phyloP scores from a whole-genome alignment of 306 rosid species.

The Fragaria nilgerrensis region DNA sequence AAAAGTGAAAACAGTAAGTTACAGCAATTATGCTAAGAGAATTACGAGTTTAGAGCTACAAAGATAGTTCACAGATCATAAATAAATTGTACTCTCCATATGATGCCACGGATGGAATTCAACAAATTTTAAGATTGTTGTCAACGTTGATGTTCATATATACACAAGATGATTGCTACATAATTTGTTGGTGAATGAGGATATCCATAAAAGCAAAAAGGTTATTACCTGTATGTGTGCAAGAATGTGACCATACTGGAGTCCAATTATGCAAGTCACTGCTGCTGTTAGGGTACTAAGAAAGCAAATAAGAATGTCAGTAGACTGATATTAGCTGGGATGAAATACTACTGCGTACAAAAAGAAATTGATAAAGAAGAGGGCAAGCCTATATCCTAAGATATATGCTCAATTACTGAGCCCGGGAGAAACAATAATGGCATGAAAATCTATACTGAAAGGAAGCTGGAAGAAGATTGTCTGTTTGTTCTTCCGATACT shows the following conservation, averaged over 20 bases:
- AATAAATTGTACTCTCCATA: not conserved
- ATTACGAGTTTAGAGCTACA: not conserved
- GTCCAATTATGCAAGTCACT: slow-evolving; percentile 89
- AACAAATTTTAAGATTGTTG: not conserved
- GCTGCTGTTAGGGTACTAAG: slow-evolving; percentile 83
- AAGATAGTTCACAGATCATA: slow-evolving; percentile 7
- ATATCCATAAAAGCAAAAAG: not conserved
- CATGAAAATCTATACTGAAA: slow-evolving; percentile 4
- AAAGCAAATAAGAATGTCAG: slow-evolving; percentile 26
- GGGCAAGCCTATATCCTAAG: not conserved
- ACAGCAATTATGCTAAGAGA: slow-evolving; percentile 19
- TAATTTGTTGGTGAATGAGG: not conserved
- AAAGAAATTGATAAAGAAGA: slow-evolving; percentile 1
- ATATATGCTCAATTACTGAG: not conserved
- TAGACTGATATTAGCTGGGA: slow-evolving; percentile 4
- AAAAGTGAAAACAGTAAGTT: slow-evolving; percentile 33
- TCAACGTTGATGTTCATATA: not conserved
- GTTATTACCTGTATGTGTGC: slow-evolving; percentile 65
- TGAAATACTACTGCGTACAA: not conserved
- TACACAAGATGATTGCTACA: not conserved
- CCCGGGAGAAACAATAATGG: not conserved
- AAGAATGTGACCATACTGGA: slow-evolving; percentile 89
- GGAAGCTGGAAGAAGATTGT: not conserved
- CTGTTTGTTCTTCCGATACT: not conserved
- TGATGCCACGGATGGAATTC: not conserved